These are phyloP conservation scores for Colletotrichum nymphaeae DNA, from an alignment of 2,329 filamentous ascomycete species.

Conservation along the genomic window DNA sequence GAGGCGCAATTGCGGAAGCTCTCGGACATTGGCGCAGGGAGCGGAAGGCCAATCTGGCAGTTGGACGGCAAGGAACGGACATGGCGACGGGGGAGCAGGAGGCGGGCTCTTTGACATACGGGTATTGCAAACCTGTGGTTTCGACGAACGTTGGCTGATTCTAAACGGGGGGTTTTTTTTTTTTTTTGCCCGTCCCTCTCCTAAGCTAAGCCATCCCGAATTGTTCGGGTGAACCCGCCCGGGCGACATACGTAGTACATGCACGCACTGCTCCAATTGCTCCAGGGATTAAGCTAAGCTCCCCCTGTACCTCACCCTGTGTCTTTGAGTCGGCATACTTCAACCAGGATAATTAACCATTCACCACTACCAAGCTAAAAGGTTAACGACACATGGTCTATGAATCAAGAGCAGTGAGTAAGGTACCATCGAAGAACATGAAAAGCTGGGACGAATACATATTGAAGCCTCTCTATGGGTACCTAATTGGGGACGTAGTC, in stretches of 20 bases:
- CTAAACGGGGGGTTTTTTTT: not conserved
- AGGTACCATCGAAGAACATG: not conserved
- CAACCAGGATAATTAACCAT: not conserved
- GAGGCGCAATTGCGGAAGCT: not conserved
- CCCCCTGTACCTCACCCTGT: not conserved
- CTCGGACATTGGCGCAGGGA: slow-evolving; percentile 7
- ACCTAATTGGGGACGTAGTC: too few species aligned
- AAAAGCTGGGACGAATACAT: not conserved
- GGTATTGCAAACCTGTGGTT: not conserved
- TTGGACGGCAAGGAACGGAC: slow-evolving; percentile 4
- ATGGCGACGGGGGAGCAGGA: not conserved
- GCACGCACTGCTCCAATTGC: not conserved
- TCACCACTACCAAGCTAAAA: not conserved
- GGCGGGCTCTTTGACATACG: not conserved
- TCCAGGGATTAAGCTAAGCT: not conserved
- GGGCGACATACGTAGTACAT: not conserved
- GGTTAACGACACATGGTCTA: not conserved
- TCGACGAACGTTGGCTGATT: not conserved
- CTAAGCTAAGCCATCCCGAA: not conserved
- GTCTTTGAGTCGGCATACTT: not conserved
- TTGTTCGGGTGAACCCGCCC: not conserved
- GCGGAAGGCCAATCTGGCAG: slow-evolving; percentile 6
- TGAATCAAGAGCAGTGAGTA: not conserved
- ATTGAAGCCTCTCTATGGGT: not conserved
- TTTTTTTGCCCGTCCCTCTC: not conserved